Evolutionary conservation across 306 rosid species (phyloP), one percentile per base, ranked within the genome.

Genomic region (Quillaja saponaria): DNA sequence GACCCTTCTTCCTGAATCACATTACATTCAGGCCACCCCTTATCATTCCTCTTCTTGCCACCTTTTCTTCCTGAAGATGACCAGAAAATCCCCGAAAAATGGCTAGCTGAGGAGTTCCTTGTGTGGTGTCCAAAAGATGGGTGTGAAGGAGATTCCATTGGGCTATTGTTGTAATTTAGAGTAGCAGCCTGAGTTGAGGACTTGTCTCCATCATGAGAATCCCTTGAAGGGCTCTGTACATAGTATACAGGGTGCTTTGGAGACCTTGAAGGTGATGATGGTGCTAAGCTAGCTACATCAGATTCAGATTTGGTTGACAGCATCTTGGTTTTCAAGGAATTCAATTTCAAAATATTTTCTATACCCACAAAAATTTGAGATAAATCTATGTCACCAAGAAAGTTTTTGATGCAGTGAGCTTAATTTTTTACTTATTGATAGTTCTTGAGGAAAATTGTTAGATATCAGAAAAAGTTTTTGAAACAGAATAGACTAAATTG

Each of bases 21-120:
- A n/a, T 78, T 81, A 77, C 96, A 89, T 81, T 89, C 96, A n/a
- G 96, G 99, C 94, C 96, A 92, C 8, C 95, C 97, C 69, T 92
- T 89, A 54, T 92, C 99, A 55, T 83, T 87, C 56, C 89, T 84
- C 66, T 84, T 89, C 56, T 85, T 51, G 15, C 78, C 10, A 3
- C 84, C 86, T 78, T 92, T 92, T 45, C 97, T 78, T 1, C 95
- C 91, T 0, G 97, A 92, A 52, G 96, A 89, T 1, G 97, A 87
- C 77, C 97, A 74, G 79, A 92, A 92, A 40, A 92, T 85, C 56
- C 99, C 99, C 0, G 99, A 92, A 37, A 92, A 89, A 8, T 87
- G 70, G 74, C 95, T 89, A 4, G 81, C 87, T 0, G 99, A 92
- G 1, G 97, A 89, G 95, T 83, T 92, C 65, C 99, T 80, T 0